Percentiles rank a stretch among this genome's conserved stretches.
These are phyloP conservation scores for Stipa capillata DNA, from an alignment of 176 grass and related monocot genomes.

Conservation along the genomic window DNA sequence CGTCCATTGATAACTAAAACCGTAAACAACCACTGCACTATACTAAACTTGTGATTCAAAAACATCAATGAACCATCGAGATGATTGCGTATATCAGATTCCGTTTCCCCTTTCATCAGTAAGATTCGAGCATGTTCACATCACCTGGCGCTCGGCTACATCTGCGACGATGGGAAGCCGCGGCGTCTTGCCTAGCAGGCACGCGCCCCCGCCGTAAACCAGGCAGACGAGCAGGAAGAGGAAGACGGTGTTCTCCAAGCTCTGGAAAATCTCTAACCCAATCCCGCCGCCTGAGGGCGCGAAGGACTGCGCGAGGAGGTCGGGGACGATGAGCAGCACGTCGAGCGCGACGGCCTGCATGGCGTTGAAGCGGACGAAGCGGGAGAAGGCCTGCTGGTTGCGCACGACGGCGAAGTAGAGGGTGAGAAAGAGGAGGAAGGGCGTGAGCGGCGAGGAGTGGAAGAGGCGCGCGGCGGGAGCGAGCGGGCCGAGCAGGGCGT, in stretches of 20 bases:
- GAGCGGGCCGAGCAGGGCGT: constrained; percentile 54
- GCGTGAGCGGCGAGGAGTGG: constrained; percentile 65
- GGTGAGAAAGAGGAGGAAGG: constrained; percentile 80
- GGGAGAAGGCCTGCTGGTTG: constrained; percentile 72
- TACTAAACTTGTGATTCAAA: constrained; percentile 16
- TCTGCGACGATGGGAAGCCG: constrained; percentile 80
- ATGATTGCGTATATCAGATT: constrained; percentile 2
- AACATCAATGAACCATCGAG: neutral
- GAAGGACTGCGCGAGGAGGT: constrained; percentile 65
- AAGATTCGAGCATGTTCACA: constrained; percentile 37
- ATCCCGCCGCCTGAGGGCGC: constrained; percentile 36
- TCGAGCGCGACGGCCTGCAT: constrained; percentile 95
- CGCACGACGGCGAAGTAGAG: constrained; percentile 91
- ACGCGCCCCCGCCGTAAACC: constrained; percentile 59
- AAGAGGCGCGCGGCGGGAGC: constrained; percentile 76
- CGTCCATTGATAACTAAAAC: neutral
- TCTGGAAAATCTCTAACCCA: constrained; percentile 60
- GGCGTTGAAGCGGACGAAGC: constrained; percentile 93
- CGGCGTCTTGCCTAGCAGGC: constrained; percentile 70
- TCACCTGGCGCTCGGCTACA: constrained; percentile 89
- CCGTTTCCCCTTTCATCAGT: neutral
- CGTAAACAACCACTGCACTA: constrained; percentile 2
- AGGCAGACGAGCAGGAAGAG: constrained; percentile 80
- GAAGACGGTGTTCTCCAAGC: constrained; percentile 77
- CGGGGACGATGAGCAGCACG: constrained; percentile 82